A percentile compares a stretch with the other conserved stretches of the same genome.
Evolutionary conservation across 73 alveolate species (phyloP).

Genomic region (Effrenium voratum): DNA sequence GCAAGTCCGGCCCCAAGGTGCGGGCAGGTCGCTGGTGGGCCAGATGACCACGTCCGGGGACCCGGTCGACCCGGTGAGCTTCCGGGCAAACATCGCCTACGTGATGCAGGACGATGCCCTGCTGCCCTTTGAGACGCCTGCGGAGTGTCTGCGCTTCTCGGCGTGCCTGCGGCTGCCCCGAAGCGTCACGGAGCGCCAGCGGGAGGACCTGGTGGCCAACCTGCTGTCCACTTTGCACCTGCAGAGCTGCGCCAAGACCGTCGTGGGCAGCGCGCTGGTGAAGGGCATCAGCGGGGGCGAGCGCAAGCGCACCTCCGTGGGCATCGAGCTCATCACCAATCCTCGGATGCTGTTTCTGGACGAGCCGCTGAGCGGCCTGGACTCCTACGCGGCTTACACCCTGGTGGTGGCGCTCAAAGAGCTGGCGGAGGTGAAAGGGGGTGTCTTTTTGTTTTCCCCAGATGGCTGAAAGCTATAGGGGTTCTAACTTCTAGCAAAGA

Average conservation of each 20-base stretch:
- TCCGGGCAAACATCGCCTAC: conserved; percentile 80
- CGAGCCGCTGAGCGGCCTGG: conserved; percentile 95
- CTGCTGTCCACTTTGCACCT: conserved; percentile 83
- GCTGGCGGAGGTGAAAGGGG: not conserved
- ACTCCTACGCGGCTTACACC: conserved; percentile 95
- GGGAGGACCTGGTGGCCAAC: conserved; percentile 50
- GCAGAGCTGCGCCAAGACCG: conserved; percentile 75
- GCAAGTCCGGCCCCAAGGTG: no score
- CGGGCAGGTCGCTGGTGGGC: conserved; percentile 3
- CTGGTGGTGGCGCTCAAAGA: conserved; percentile 71
- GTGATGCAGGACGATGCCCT: conserved; percentile 87
- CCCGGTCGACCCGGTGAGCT: conserved; percentile 56
- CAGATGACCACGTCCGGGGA: conserved; percentile 22
- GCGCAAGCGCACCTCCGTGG: conserved; percentile 85
- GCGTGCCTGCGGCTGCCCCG: conserved; percentile 66
- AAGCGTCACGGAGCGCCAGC: not conserved
- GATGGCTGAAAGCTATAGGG: not conserved
- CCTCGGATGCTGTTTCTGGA: conserved; percentile 94
- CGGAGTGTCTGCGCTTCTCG: conserved; percentile 52
- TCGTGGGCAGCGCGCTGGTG: conserved; percentile 93
- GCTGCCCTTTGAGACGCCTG: conserved; percentile 84
- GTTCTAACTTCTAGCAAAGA: not conserved
- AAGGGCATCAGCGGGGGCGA: conserved; percentile 94
- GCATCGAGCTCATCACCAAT: conserved; percentile 72
- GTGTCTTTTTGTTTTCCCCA: not conserved